A percentile compares a stretch with the other conserved stretches of the same genome.
Conservation (phyloP, 2,329 filamentous ascomycete species). For the Talaromyces sp. region DNA sequence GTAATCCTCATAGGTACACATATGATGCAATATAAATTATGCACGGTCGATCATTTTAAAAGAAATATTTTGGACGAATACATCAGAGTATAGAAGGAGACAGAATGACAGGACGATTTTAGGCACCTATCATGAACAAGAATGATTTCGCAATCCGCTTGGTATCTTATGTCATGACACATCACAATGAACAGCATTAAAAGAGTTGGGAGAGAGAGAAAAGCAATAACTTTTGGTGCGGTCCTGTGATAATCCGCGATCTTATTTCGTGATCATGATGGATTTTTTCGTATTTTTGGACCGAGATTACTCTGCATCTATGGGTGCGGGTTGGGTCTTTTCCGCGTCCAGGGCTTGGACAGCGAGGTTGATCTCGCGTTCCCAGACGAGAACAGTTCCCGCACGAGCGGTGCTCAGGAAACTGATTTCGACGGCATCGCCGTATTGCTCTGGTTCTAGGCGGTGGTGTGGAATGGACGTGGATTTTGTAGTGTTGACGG, state of each 20-base stretch:
- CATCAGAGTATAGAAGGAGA: background rate
- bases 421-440: conserved; percentile 67
- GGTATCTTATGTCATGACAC: conserved; percentile 14
- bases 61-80: background rate
- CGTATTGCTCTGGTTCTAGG: conserved; percentile 31
- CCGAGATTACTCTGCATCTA: background rate
- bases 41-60: background rate
- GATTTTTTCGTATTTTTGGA: background rate
- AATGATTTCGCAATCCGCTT: conserved; percentile 1
- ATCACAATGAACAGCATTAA: conserved; percentile 2
- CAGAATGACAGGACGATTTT: background rate
- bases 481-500: background rate
- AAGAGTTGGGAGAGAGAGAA: background rate
- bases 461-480: conserved; percentile 25
- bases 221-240: conserved; percentile 9
- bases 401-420: conserved; percentile 87
- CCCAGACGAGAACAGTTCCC: conserved; percentile 81
- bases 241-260: conserved; percentile 10
- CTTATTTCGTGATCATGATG: conserved; percentile 1
- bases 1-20: conserved; percentile 3
- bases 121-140: background rate
- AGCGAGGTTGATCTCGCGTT: conserved; percentile 69
- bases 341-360: conserved; percentile 62
- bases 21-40: background rate
- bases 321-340: conserved; percentile 18